Base-by-base conservation (phyloP, 495 filamentous ascomycete genomes). In the Xylaria nigripes region DNA sequence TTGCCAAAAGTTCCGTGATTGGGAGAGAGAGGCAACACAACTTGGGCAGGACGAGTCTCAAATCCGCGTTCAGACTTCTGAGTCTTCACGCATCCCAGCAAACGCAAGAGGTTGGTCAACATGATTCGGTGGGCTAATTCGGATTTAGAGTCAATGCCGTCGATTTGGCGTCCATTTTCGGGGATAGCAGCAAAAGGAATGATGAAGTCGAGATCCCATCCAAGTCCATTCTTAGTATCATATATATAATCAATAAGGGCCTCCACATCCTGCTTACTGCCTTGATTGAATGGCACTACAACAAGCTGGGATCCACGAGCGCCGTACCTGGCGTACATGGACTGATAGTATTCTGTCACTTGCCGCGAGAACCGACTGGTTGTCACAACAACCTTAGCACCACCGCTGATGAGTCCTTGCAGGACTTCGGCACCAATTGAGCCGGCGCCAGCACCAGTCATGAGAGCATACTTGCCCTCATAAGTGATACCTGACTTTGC, bases 1-100 rank as follows among this genome's bases (percentile, higher is more conserved):
- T 90, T 97, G 63, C 93, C 93, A 57, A 99, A 97, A 13, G 92
- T 97, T 54, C 93, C 93, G 70, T 99, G 93, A 72, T 99, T 99
- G 38, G 94, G 94, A 0, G 93, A 97, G 25, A 99, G 76, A 36
- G 93, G 93, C 38, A 99, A 79, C 58, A 99, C 90, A 62, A 96
- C 91, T 70, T 97, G 91, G 24, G 93, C 94, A 40, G 93, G 93
- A 21, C 93, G 86, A 6, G 93, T 97, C 70, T 95, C 90, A 66
- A 88, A 94, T 56, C 91, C 91, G 55, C 86, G 84, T 40, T 81
- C 73, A 36, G 83, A 80, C 76, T 99, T 97, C 66, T 96, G 86
- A 2, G 84, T 70, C 77, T 96, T 99, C 69, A 99, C 84, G 58
- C 74, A 81, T 50, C 93, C 93, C 49, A 99, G 79, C 42, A 99